Evolutionary conservation across 169 alveolate species (phyloP).

Genomic region (Perkinsus olseni): DNA sequence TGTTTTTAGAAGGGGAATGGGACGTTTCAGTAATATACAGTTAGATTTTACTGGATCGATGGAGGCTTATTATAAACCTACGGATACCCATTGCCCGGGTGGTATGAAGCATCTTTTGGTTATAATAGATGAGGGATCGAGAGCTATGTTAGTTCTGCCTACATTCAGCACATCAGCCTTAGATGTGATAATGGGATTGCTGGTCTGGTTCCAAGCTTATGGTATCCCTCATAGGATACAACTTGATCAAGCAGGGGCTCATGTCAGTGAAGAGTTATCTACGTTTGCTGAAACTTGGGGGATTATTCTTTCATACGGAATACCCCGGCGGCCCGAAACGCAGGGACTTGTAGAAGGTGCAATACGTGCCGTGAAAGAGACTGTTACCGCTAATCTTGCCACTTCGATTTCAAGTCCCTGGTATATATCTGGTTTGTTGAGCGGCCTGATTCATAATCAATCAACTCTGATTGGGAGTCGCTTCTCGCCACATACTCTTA

Average conservation of each 20-base stretch:
- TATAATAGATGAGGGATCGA: neutral
- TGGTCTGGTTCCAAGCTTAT: neutral
- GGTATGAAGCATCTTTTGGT: neutral
- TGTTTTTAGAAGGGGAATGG: neutral
- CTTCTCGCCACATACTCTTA: neutral
- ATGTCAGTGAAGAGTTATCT: neutral
- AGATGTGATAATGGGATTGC: neutral
- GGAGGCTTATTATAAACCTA: neutral
- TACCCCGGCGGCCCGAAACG: neutral
- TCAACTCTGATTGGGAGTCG: neutral
- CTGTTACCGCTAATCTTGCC: neutral
- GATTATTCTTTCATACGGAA: neutral
- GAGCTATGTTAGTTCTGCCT: neutral
- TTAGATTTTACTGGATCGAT: neutral
- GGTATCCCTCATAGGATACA: neutral
- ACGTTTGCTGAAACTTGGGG: neutral
- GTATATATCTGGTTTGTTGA: neutral
- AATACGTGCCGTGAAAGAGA: neutral
- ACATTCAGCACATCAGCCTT: neutral
- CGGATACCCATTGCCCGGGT: neutral
- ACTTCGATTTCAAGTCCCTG: neutral
- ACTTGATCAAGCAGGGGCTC: neutral
- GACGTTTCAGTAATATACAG: neutral
- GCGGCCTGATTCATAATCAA: neutral
- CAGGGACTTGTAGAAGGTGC: neutral